Evolutionary conservation across 345 rosid genomes (phyloP), one percentile per base, ranked within the genome.

Genomic region (Rhodomyrtus tomentosa): DNA sequence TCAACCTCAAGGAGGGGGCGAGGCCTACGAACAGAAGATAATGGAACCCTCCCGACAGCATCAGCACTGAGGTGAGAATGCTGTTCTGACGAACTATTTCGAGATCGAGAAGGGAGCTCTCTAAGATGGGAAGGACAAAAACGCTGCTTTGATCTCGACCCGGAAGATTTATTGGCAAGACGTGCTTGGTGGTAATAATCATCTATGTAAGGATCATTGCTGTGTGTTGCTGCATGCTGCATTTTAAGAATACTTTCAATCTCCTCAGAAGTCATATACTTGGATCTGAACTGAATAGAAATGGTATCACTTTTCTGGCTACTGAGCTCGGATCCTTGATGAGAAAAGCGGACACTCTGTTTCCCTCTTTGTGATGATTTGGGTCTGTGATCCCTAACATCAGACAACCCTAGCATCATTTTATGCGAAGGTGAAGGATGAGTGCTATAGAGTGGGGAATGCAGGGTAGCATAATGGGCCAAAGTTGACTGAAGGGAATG

Each of bases 131-230:
- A 90, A 54, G 99, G 99, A 89, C 87, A 95, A 88, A 97, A 95
- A 29, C 89, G 93, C 54, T 85, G 84, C 89, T 92, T 94, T 13
- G 54, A 24, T 89, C 95, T 91, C n/a, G 97, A 88, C 73, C 95
- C 98, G 1, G 86, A 32, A 45, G 86, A 45, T 53, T 86, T 92
- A 86, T 92, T 93, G 5, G 94, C 93, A 85, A 97, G 96, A 72
- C 92, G 87, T 87, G 99, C 99, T 90, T 95, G 99, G 85, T 95
- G 98, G 88, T 97, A 97, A 85, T 97, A 97, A 90, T 97, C 99
- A 89, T 95, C 95, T 32, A 95, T 82, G 59, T 97, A 97, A 6
- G 95, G 96, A 84, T 95, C 99, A 82, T 85, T 95, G 85, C 93
- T 89, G 90, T 97, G 98, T 1, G 95, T 91, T 40, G 95, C 91